phyloP scores from a whole-genome alignment of 1,139 yeast species.

The Candida neerlandica region DNA sequence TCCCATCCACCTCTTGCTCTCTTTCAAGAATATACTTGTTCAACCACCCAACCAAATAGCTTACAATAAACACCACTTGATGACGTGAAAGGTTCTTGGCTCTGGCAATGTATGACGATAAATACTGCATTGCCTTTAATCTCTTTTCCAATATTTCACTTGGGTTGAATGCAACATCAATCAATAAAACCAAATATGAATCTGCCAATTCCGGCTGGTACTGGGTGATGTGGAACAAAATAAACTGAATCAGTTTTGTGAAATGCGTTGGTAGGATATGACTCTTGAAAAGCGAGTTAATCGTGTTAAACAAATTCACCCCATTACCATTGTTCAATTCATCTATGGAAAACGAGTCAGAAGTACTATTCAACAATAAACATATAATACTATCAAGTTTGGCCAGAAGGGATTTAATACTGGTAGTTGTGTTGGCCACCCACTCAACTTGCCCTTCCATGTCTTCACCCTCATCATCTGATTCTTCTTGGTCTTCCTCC shows the following conservation, averaged over 20 bases:
- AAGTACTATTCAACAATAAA: constrained; percentile 54
- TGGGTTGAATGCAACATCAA: constrained; percentile 77
- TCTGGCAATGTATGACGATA: constrained; percentile 89
- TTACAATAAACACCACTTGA: constrained; percentile 77
- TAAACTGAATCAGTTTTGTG: constrained; percentile 85
- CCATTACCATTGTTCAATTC: constrained; percentile 64
- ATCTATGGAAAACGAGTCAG: constrained; percentile 51
- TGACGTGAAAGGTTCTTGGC: constrained; percentile 71
- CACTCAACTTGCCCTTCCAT: constrained; percentile 20
- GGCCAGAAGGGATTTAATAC: constrained; percentile 57
- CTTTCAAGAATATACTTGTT: constrained; percentile 78
- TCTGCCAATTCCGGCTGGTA: constrained; percentile 82
- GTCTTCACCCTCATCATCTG: constrained; percentile 23
- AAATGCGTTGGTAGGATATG: constrained; percentile 91
- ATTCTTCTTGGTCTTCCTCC: constrained; percentile 27
- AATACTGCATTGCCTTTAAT: constrained; percentile 87
- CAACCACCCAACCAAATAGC: constrained; percentile 82
- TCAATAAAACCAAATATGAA: constrained; percentile 76
- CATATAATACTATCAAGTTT: constrained; percentile 73
- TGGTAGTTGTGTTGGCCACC: constrained; percentile 43
- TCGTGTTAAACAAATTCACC: constrained; percentile 71
- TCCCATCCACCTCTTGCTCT: constrained; percentile 67
- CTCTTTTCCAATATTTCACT: constrained; percentile 72
- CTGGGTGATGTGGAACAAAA: constrained; percentile 81
- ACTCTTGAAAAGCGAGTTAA: constrained; percentile 75